Evolutionary conservation across 1,284 basidiomycete species (phyloP).

Genomic region (Cryptococcus depauperatus): DNA sequence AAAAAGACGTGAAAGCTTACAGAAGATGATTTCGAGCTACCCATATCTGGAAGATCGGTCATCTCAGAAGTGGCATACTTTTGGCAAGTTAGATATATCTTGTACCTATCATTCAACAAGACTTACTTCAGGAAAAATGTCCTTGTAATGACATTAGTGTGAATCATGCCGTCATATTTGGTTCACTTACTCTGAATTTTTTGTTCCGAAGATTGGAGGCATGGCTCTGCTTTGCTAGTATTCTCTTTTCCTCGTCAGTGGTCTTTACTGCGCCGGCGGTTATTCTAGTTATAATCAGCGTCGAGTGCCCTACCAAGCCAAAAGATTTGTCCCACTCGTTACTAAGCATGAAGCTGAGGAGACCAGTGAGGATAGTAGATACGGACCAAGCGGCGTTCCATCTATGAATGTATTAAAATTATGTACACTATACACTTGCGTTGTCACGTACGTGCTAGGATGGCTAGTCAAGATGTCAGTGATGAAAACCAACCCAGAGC

Average conservation of each 20-base stretch:
- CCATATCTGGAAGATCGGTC: slow-evolving; percentile 81
- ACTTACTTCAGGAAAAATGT: slow-evolving; percentile 75
- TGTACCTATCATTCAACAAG: not conserved
- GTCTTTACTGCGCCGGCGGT: slow-evolving; percentile 84
- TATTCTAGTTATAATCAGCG: slow-evolving; percentile 48
- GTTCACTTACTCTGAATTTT: slow-evolving; percentile 54
- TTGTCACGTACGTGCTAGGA: slow-evolving; percentile 36
- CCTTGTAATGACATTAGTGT: slow-evolving; percentile 33
- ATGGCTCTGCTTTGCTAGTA: slow-evolving; percentile 71
- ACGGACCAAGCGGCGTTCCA: slow-evolving; percentile 46
- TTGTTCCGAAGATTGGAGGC: slow-evolving; percentile 71
- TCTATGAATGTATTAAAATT: slow-evolving; percentile 9
- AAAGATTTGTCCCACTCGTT: slow-evolving; percentile 55
- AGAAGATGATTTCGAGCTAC: slow-evolving; percentile 31
- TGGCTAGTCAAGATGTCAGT: slow-evolving; percentile 23
- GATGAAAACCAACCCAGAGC: not conserved
- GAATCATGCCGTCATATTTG: too few relatives aligned
- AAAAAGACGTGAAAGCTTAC: slow-evolving; percentile 11
- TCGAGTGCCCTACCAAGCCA: not conserved
- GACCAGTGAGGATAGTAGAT: slow-evolving; percentile 69
- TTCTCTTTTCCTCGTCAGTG: slow-evolving; percentile 67
- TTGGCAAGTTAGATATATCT: not conserved
- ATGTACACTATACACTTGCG: not conserved
- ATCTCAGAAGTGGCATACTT: slow-evolving; percentile 62
- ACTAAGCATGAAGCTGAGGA: slow-evolving; percentile 90